phyloP scores from a whole-genome alignment of 116 monocot species.

The Dioscorea cayenensis region DNA sequence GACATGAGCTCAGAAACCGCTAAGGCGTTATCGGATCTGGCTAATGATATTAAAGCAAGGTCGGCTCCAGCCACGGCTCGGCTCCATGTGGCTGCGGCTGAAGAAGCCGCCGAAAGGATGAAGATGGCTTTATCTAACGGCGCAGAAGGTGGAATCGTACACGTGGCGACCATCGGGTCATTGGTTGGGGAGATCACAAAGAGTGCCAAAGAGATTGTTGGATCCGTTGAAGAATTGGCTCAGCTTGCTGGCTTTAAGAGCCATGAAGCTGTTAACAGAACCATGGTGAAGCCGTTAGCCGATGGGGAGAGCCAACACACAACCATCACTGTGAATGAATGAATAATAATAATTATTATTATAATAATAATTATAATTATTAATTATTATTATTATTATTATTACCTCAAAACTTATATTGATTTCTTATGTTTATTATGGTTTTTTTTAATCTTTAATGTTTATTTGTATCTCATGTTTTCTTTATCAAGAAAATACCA shows the following conservation, averaged over 20 bases:
- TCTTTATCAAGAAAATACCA: too few species aligned
- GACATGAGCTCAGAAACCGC: constrained; percentile 2
- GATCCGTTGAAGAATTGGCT: neutral
- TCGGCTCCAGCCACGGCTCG: neutral
- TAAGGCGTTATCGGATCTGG: neutral
- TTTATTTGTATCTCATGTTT: too few species aligned
- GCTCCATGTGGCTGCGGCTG: neutral
- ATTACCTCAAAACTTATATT: too few species aligned
- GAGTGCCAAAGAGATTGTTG: neutral
- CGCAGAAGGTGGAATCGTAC: neutral
- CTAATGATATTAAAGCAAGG: neutral
- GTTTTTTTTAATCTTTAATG: too few species aligned
- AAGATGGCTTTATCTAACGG: neutral
- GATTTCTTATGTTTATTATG: too few species aligned
- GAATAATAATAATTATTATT: neutral
- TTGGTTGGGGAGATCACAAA: neutral
- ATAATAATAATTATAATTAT: too few species aligned
- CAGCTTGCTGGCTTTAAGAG: neutral
- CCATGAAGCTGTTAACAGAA: neutral
- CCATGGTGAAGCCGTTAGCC: neutral
- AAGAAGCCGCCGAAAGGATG: neutral
- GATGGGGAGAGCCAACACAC: neutral
- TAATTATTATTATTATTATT: too few species aligned
- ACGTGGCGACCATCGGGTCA: neutral
- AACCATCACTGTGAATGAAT: neutral